Percentiles rank a stretch among this genome's conserved stretches.
These are phyloP conservation scores for Flaveria floridana DNA, from an alignment of 140 eudicot species.

Conservation along the genomic window DNA sequence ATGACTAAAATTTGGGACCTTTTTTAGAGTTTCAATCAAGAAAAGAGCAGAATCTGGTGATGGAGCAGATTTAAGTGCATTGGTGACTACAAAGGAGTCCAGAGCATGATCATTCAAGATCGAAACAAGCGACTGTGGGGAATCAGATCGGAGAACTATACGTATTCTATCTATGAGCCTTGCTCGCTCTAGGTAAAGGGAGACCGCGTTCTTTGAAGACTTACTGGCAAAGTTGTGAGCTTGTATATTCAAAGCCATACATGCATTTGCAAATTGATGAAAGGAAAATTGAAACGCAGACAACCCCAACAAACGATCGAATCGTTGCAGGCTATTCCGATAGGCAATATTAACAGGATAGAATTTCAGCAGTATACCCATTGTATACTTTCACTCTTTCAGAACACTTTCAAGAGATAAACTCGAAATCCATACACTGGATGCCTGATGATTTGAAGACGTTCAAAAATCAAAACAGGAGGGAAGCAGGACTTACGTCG, in stretches of 20 bases:
- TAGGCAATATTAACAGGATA: neutral
- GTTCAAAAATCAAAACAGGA: too few species aligned
- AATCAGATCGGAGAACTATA: constrained; percentile 45
- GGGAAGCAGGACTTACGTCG: constrained; percentile 26
- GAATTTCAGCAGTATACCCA: constrained; percentile 24
- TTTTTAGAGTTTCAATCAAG: constrained; percentile 59
- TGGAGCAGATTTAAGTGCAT: constrained; percentile 75
- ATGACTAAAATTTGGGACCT: constrained; percentile 55
- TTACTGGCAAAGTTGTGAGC: constrained; percentile 40
- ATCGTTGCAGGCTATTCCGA: constrained; percentile 3
- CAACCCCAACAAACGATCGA: constrained; percentile 6
- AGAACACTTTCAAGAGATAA: too few species aligned
- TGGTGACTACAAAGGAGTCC: constrained; percentile 85
- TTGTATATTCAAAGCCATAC: constrained; percentile 23
- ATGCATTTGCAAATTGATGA: neutral
- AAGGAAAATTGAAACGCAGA: constrained; percentile 8
- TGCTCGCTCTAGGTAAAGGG: constrained; percentile 69
- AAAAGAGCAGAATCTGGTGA: constrained; percentile 70
- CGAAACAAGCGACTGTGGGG: constrained; percentile 42
- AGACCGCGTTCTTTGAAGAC: constrained; percentile 44
- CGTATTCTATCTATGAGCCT: constrained; percentile 73
- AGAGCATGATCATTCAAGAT: constrained; percentile 54
- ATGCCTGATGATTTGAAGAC: too few species aligned
- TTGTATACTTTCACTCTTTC: constrained; percentile 1
- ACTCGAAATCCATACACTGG: too few species aligned